Percentiles rank a stretch among this genome's conserved stretches.
phyloP scores from a whole-genome alignment of 371 early-diverging fungal species.

The Lichtheimia hyalospora region DNA sequence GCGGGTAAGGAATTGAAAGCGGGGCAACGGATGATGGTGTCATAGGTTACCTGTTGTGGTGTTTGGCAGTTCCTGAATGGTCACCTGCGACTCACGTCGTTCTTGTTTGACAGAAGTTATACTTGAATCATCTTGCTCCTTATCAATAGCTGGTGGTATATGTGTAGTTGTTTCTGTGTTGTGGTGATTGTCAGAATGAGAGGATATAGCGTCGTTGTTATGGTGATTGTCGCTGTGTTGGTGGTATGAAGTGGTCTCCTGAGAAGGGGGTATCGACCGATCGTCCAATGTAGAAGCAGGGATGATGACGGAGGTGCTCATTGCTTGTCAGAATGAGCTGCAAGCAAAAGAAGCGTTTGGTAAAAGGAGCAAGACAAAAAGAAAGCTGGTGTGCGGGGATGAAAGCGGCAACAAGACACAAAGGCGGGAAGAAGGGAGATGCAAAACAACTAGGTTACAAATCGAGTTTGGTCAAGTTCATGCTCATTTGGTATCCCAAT shows the following conservation, averaged over 20 bases:
- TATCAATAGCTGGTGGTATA: background rate
- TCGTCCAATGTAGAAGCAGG: background rate
- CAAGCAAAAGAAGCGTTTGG: background rate
- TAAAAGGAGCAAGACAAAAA: background rate
- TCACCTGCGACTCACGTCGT: too few species aligned
- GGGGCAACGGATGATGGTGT: too few species aligned
- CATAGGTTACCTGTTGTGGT: too few species aligned
- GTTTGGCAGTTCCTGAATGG: too few species aligned
- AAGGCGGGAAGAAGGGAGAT: too few species aligned
- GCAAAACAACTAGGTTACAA: too few species aligned
- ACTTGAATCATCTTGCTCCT: background rate
- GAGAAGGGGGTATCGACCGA: slow-evolving; percentile 1
- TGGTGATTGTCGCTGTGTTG: background rate
- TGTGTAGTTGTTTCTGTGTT: background rate
- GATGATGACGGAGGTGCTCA: slow-evolving; percentile 1
- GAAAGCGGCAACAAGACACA: background rate
- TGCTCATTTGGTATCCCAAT: too few species aligned
- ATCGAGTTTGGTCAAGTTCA: too few species aligned
- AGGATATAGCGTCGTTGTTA: background rate
- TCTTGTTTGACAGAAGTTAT: too few species aligned
- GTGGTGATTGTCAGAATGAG: background rate
- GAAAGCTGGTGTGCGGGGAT: background rate
- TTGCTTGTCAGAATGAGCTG: background rate
- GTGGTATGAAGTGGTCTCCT: slow-evolving; percentile 1
- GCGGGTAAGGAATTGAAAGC: too few species aligned